Conservation (phyloP, 1,284 basidiomycete genomes). For the Calocybe gambosa region DNA sequence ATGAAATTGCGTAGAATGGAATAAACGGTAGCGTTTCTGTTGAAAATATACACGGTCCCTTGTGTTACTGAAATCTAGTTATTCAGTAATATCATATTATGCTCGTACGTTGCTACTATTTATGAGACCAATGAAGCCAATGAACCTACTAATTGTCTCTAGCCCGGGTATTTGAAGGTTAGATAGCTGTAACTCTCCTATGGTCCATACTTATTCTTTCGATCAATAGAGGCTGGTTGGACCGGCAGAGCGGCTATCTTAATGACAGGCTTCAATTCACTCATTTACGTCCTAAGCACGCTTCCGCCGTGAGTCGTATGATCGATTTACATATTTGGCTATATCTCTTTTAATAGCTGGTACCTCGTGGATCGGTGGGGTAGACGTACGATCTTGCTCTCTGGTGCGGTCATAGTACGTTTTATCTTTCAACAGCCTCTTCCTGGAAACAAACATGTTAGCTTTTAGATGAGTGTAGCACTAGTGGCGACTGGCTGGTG, state of each 20-base stretch:
- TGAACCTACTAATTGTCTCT: slow-evolving; percentile 19
- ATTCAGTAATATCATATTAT: slow-evolving; percentile 87
- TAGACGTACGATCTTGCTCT: slow-evolving; percentile 84
- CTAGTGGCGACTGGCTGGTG: slow-evolving; percentile 83
- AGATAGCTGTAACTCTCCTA: slow-evolving; percentile 13
- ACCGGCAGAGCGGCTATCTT: slow-evolving; percentile 93
- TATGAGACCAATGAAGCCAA: slow-evolving; percentile 10
- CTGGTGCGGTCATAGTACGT: slow-evolving; percentile 80
- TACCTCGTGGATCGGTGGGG: slow-evolving; percentile 93
- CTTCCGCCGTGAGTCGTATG: slow-evolving; percentile 67
- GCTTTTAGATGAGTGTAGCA: slow-evolving; percentile 65
- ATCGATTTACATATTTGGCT: neutral
- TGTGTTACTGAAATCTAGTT: slow-evolving; percentile 3
- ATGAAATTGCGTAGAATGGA: slow-evolving; percentile 55
- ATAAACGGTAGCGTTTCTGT: slow-evolving; percentile 64
- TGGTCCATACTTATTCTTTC: neutral
- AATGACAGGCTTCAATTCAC: slow-evolving; percentile 94
- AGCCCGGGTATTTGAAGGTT: slow-evolving; percentile 84
- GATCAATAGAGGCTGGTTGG: slow-evolving; percentile 82
- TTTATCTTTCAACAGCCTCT: neutral
- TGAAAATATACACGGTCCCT: neutral
- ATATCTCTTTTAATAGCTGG: slow-evolving; percentile 56
- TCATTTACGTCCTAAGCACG: slow-evolving; percentile 83
- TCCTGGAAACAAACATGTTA: neutral
- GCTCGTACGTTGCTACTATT: slow-evolving; percentile 56